A percentile compares a stretch with the other conserved stretches of the same genome.
phyloP scores from a whole-genome alignment of 805 yeast species.

The Isabelozyma gotoi region DNA sequence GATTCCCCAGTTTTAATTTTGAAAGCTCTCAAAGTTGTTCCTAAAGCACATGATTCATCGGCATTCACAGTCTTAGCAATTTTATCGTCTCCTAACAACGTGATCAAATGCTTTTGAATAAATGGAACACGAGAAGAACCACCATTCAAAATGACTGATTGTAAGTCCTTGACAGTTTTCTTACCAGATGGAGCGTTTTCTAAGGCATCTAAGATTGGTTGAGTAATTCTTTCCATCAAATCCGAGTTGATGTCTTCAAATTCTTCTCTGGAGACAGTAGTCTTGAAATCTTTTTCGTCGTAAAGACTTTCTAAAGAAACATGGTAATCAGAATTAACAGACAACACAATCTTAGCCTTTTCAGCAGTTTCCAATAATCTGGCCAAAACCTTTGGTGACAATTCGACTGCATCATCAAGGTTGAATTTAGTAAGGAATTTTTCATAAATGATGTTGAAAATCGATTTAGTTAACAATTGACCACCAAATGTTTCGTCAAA shows the following conservation, averaged over 20 bases:
- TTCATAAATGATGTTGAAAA: slow-evolving; percentile 59
- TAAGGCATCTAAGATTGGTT: slow-evolving; percentile 58
- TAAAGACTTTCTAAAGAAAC: slow-evolving; percentile 73
- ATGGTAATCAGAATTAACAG: slow-evolving; percentile 83
- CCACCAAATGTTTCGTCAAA: slow-evolving; percentile 75
- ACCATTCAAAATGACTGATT: slow-evolving; percentile 79
- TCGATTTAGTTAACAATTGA: slow-evolving; percentile 60
- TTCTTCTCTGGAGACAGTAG: slow-evolving; percentile 71
- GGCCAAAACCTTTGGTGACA: slow-evolving; percentile 61
- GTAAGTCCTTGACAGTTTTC: slow-evolving; percentile 36
- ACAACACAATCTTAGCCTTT: slow-evolving; percentile 79
- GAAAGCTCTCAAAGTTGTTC: slow-evolving; percentile 84
- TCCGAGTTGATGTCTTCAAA: slow-evolving; percentile 61
- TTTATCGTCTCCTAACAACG: slow-evolving; percentile 56
- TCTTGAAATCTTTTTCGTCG: slow-evolving; percentile 72
- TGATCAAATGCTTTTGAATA: slow-evolving; percentile 61
- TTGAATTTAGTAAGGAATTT: slow-evolving; percentile 50
- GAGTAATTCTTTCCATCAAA: slow-evolving; percentile 43
- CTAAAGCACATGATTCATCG: slow-evolving; percentile 91
- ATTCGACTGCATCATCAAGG: slow-evolving; percentile 37
- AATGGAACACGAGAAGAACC: slow-evolving; percentile 91
- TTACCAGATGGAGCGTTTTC: slow-evolving; percentile 24
- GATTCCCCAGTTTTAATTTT: slow-evolving; percentile 62
- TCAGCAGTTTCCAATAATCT: slow-evolving; percentile 82
- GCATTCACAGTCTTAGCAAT: slow-evolving; percentile 88